Evolutionary conservation across 2,329 filamentous ascomycete species (phyloP), one percentile per base, ranked within the genome.

Genomic region (Paraconiothyrium brasiliense): DNA sequence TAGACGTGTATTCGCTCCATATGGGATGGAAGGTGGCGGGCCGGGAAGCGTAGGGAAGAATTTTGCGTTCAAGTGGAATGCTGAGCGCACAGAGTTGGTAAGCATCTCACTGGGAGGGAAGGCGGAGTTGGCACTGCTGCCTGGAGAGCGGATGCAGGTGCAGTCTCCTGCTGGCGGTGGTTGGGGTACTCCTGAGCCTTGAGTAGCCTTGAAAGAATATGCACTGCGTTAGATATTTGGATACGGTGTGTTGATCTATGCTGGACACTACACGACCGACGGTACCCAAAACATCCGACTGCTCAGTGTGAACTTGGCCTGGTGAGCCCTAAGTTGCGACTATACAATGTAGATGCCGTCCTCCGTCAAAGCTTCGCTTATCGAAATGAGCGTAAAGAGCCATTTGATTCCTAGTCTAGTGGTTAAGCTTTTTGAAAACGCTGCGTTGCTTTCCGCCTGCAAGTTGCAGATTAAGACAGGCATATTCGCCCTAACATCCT

Each of bases 1-100:
- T 14, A 66, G 78, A 0, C 66, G 79, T 0, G 76, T 77, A 2
- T 74, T 74, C 51, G 60, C 65, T 3, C 77, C 78, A 0, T 80
- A 76, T 24, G 78, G 78, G 3, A 74, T 79, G 73, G 65, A 65
- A 1, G 77, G 77, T 1, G 77, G 79, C 1, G 54, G 65, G 4
- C 58, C 69, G 0, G 76, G 70, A 0, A 54, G 56, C 47, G 67
- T 60, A 16, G 78, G 74, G 1, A 52, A 63, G 43, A 78, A 79
- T 16, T 71, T 66, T 24, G 73, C 65, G 0, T 75, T 76, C 51
- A 65, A 66, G 60, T 71, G 56, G 34, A 76, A 75, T n/a, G 64
- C 67, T 27, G 63, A 59, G 10, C 65, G 72, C 1, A 67, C 54
- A 4, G 34, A 75, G 34, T 74, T 75, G 24, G 66, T 61, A 13